phyloP scores from a whole-genome alignment of 805 yeast species.

The Yamadazyma scolyti region DNA sequence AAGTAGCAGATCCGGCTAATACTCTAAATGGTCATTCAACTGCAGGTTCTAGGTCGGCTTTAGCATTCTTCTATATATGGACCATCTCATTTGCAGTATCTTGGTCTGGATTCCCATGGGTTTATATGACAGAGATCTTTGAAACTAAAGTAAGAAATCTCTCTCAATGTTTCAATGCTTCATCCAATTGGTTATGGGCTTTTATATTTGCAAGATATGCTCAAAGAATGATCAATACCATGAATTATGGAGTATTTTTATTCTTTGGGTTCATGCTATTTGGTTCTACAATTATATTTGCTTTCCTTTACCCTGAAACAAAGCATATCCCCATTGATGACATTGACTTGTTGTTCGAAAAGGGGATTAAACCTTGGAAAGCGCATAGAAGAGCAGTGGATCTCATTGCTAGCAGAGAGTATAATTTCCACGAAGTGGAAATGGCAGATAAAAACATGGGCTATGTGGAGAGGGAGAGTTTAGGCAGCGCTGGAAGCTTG shows the following conservation, averaged over 20 bases:
- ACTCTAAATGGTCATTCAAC: constrained; percentile 12
- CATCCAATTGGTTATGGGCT: constrained; percentile 48
- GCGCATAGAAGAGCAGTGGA: constrained; percentile 25
- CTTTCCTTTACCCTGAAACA: constrained; percentile 35
- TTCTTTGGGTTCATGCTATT: constrained; percentile 32
- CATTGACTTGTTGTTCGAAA: constrained; percentile 27
- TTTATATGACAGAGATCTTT: constrained; percentile 45
- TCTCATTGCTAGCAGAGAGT: constrained; percentile 3
- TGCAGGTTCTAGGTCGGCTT: constrained; percentile 38
- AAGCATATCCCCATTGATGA: constrained; percentile 32
- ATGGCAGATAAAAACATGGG: too few relatives aligned
- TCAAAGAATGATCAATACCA: constrained; percentile 38
- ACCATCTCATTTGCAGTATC: constrained; percentile 39
- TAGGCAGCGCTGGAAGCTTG: too few relatives aligned
- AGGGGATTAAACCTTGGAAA: constrained; percentile 25
- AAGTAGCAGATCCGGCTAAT: constrained; percentile 29
- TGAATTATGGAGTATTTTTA: constrained; percentile 43
- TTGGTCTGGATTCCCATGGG: constrained; percentile 48
- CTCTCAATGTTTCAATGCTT: constrained; percentile 40
- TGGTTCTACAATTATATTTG: constrained; percentile 25
- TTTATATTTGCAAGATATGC: constrained; percentile 47
- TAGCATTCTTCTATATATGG: constrained; percentile 45
- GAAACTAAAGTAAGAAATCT: constrained; percentile 39
- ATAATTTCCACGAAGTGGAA: too few relatives aligned
- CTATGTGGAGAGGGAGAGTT: too few relatives aligned